These are phyloP conservation scores for Moricandia arvensis DNA, from an alignment of 345 rosid species.

Conservation along the genomic window DNA sequence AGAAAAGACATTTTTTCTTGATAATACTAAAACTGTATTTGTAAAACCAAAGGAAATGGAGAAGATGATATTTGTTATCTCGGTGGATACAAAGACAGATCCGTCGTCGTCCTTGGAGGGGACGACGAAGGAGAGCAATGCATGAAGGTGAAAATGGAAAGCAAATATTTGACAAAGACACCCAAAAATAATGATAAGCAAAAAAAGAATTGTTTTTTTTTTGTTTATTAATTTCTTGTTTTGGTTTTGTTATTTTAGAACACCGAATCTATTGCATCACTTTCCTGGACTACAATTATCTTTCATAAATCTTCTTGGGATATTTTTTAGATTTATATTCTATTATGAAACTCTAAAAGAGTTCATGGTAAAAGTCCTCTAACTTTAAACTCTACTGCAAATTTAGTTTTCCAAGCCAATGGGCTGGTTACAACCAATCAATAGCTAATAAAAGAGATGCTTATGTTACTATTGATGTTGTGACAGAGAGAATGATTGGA, in stretches of 20 bases:
- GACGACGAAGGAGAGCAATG: slow-evolving; percentile 38
- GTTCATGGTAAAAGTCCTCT: too few species aligned
- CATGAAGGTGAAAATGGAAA: slow-evolving; percentile 35
- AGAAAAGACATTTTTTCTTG: slow-evolving; percentile 37
- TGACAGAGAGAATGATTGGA: too few species aligned
- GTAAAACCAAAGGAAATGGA: neutral
- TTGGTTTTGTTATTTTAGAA: slow-evolving; percentile 34
- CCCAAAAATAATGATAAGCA: slow-evolving; percentile 24
- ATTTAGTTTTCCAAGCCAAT: too few species aligned
- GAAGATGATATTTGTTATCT: neutral
- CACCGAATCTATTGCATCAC: slow-evolving; percentile 33
- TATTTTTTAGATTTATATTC: slow-evolving; percentile 25
- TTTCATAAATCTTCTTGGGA: slow-evolving; percentile 1
- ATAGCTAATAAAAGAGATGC: too few species aligned
- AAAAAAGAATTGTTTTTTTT: neutral
- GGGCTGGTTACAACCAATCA: too few species aligned
- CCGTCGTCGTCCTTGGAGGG: slow-evolving; percentile 40
- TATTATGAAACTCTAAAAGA: neutral
- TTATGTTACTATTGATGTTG: too few species aligned
- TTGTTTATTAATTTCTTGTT: slow-evolving; percentile 15
- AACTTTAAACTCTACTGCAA: too few species aligned
- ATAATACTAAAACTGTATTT: neutral
- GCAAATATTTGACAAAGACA: neutral
- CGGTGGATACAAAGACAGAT: neutral
- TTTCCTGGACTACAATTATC: slow-evolving; percentile 30